Base-by-base conservation (phyloP, 2,329 filamentous ascomycete genomes). In the Aurifilum marmelostoma region DNA sequence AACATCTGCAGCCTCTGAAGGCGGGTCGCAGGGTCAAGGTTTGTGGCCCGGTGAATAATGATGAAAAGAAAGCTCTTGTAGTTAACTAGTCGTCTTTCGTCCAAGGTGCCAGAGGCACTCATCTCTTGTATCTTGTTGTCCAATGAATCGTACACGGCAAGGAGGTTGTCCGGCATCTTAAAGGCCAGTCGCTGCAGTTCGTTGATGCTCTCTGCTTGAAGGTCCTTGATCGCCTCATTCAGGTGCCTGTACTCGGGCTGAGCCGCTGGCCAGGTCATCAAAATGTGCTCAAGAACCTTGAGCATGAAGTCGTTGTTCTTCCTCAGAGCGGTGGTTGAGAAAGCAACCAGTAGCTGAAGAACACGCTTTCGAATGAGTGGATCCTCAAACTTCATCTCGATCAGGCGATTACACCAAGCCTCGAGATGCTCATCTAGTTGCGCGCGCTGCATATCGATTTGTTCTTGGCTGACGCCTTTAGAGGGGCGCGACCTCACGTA, bases 51-150 rank as follows among this genome's bases (percentile, higher is more conserved):
- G 79, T 98, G 95, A 88, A 96, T 91, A 71, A 99, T 96, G 69
- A 97, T 96, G 77, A 99, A 97, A 0, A 98, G 84, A 72, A 98
- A 95, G 12, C 94, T 95, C 74, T 90, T 92, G 75, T 97, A 94
- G 1, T 94, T 93, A 75, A 96, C 90, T 68, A 92, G 89, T 41
- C 94, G 88, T 76, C 94, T 93, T 75, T 95, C 91, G 75, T 97
- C 95, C 39, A 92, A 81, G 66, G 87, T 86, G 39, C 91, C 88
- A 62, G 92, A 88, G 71, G 89, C 84, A 76, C 92, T 86, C 83
- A 97, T 89, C 77, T 95, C 91, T 70, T 91, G 91, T 70, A 98
- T 90, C 75, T 93, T 93, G 50, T 85, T 85, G 77, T 97, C 92
- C 37, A 99, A 87, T 74, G 96, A 89, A 69, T 95, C 91, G 77